Evolutionary conservation across 371 early-diverging fungal genomes (phyloP).

Genomic region (Apophysomyces sp.): DNA sequence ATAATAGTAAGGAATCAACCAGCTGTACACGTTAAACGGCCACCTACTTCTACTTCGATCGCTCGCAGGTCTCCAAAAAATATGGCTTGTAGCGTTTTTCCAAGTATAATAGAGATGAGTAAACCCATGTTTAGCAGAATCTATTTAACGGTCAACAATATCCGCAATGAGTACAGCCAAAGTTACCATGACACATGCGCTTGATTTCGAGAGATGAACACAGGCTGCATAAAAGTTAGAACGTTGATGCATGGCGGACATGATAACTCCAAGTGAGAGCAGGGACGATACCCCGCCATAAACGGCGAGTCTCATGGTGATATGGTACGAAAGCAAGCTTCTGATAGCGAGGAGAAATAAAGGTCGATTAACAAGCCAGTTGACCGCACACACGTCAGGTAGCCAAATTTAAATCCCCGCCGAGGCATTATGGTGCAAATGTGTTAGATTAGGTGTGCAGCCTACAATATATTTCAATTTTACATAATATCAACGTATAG

Average conservation of each 20-base stretch:
- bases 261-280: conserved; percentile 70
- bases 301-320: conserved; percentile 68
- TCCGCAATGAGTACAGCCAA: neutral
- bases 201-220: conserved; percentile 83
- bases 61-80: conserved; percentile 92
- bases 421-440: too few relatives aligned
- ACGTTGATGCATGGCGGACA: conserved; percentile 73
- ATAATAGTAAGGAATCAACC: neutral
- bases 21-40: neutral
- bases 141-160: conserved; percentile 33
- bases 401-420: neutral
- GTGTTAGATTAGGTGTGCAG: too few relatives aligned
- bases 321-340: neutral
- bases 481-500: too few relatives aligned
- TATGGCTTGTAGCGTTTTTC: conserved; percentile 69
- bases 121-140: conserved; percentile 82
- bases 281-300: conserved; percentile 74
- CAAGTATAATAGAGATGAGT: conserved; percentile 73
- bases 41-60: conserved; percentile 86
- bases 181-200: conserved; percentile 81
- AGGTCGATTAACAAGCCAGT: neutral
- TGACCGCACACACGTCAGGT: neutral
- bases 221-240: conserved; percentile 88
- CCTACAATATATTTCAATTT: too few relatives aligned
- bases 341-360: too few relatives aligned